Evolutionary conservation across 2,329 filamentous ascomycete species (phyloP), one percentile per base, ranked within the genome.

Genomic region (Verruconis gallopava): DNA sequence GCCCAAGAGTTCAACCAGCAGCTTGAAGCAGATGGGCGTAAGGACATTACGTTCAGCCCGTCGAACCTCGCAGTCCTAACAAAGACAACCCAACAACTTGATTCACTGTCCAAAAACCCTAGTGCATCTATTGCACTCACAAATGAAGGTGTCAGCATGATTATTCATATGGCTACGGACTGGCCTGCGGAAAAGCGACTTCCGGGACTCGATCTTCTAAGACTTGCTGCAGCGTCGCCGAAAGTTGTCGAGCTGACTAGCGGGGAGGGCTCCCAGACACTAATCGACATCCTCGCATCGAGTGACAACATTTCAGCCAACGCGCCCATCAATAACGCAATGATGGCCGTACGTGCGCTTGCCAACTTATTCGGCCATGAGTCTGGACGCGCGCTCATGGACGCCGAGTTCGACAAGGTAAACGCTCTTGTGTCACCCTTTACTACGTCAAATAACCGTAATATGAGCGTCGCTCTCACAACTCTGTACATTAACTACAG

Each of bases 401-500:
- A 74, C 11, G 64, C 64, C 15, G 65, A 68, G 34, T 75, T 79
- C 15, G 72, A 79, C 32, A 67, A 71, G 30, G 72, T 81, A 3
- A 65, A 84, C 3, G 60, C 66, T 2, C 72, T 81, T 20, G 63
- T 93, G 5, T 72, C 79, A 40, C 71, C 73, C 0, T 72, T 83
- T 19, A 64, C 78, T 3, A 36, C 25, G 14, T 33, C 37, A 4
- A 14, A 28, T 5, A 91, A 93, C 56, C 77, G 82, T 40, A 93
- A 93, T 51, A 67, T 96, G 9, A 74, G 81, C 39, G 79, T 94
- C 43, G 89, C 91, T 0, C 67, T 85, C 14, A 78, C 84, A 1
- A 94, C 91, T 0, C 69, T 85, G 0, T 79, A 81, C 46, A 79
- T 96, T 56, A 96, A 98, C 61, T 81, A 83, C 48, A 71, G 85